phyloP scores from a whole-genome alignment of 2,329 filamentous ascomycete genomes.

The Penicillium olsonii region DNA sequence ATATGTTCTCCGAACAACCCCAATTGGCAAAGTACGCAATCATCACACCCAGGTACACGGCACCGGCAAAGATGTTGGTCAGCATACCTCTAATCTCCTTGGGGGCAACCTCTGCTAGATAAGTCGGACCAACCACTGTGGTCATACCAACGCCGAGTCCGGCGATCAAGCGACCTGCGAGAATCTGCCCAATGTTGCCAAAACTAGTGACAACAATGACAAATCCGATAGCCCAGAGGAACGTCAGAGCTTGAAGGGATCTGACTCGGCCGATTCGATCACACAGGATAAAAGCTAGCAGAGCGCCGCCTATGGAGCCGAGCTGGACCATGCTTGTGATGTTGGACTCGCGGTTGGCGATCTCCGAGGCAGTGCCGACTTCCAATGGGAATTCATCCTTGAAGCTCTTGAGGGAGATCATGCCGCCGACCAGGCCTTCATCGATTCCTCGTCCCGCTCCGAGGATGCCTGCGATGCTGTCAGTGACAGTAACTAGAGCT shows the following conservation, averaged over 20 bases:
- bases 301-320: conserved; percentile 7
- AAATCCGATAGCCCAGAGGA: conserved; percentile 62
- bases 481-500: neutral
- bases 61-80: conserved; percentile 12
- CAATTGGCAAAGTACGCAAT: conserved; percentile 15
- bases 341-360: conserved; percentile 6
- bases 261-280: conserved; percentile 63
- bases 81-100: conserved; percentile 7
- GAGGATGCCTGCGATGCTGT: conserved; percentile 4
- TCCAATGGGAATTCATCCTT: conserved; percentile 10
- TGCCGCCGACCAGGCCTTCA: conserved; percentile 11
- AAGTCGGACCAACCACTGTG: conserved; percentile 55
- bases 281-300: conserved; percentile 57
- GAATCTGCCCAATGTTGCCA: conserved; percentile 59
- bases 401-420: conserved; percentile 9
- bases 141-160: conserved; percentile 68
- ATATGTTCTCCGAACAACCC: conserved; percentile 11
- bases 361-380: conserved; percentile 1
- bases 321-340: conserved; percentile 11
- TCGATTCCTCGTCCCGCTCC: conserved; percentile 11
- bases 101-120: conserved; percentile 8
- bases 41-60: conserved; percentile 12
- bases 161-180: conserved; percentile 67
- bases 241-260: conserved; percentile 60
- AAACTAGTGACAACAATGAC: conserved; percentile 58